A percentile compares a stretch with the other conserved stretches of the same genome.
Conservation (phyloP, 495 filamentous ascomycete genomes). For the Jackrogersella multiformis region DNA sequence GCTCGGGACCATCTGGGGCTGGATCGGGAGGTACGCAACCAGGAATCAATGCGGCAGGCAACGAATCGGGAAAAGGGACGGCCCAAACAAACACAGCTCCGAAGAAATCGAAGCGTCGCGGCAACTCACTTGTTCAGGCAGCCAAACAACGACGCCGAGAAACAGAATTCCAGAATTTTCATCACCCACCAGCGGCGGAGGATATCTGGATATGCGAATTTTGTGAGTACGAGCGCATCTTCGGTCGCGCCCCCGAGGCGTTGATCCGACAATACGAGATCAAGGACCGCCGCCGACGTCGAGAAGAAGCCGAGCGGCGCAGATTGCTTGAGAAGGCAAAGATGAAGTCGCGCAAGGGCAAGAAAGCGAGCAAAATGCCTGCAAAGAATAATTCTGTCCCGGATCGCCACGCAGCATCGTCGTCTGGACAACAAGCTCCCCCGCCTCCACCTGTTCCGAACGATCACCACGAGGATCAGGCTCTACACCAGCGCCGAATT, state of each 20-base stretch:
- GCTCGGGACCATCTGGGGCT: constrained; percentile 8
- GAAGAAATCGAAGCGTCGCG: constrained; percentile 43
- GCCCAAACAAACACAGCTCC: constrained; percentile 23
- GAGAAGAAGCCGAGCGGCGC: constrained; percentile 81
- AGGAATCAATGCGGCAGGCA: constrained; percentile 10
- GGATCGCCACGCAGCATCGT: constrained; percentile 37
- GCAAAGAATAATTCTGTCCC: constrained; percentile 60
- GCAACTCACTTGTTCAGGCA: constrained; percentile 43
- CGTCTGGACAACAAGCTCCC: constrained; percentile 43
- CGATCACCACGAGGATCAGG: constrained; percentile 53
- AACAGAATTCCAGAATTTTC: constrained; percentile 69
- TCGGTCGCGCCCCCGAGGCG: constrained; percentile 81
- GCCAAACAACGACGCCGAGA: constrained; percentile 53
- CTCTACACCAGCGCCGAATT: constrained; percentile 49
- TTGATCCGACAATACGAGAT: constrained; percentile 92
- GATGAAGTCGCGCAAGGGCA: constrained; percentile 89
- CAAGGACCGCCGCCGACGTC: constrained; percentile 87
- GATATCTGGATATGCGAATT: constrained; percentile 96
- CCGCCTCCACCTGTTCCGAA: constrained; percentile 20
- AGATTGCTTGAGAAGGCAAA: constrained; percentile 92
- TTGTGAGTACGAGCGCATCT: constrained; percentile 88
- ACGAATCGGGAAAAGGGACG: constrained; percentile 17
- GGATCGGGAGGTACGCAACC: constrained; percentile 22
- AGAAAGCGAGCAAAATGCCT: constrained; percentile 69
- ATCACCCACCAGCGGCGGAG: constrained; percentile 75